phyloP scores from a whole-genome alignment of 305 asterid species.

The Petunia hybrid region DNA sequence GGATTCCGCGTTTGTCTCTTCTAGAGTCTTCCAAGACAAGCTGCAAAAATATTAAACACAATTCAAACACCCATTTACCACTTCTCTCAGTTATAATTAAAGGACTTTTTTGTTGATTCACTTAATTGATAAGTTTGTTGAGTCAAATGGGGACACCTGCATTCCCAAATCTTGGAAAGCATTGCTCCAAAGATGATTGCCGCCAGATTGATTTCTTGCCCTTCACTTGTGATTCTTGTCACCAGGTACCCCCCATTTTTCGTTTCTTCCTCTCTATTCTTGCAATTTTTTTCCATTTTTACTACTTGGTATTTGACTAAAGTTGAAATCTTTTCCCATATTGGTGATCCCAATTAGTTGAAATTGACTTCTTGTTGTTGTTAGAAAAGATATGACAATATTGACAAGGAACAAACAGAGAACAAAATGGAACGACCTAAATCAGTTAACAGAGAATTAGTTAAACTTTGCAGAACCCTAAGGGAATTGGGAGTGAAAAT shows the following conservation, averaged over 20 bases:
- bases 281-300: not conserved
- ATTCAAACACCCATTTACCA: not conserved
- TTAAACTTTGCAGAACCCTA: too few species aligned
- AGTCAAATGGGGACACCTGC: conserved; percentile 86
- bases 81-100: not conserved
- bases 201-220: conserved; percentile 94
- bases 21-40: too few species aligned
- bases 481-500: too few species aligned
- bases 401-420: too few species aligned
- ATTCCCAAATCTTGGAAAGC: conserved; percentile 84
- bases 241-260: conserved; percentile 48
- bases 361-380: too few species aligned
- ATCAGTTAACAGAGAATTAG: too few species aligned
- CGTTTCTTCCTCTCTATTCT: conserved; percentile 3
- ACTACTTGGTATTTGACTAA: not conserved
- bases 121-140: conserved; percentile 5
- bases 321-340: not conserved
- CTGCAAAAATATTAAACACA: too few species aligned
- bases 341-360: not conserved
- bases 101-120: not conserved
- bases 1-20: too few species aligned
- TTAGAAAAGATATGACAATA: too few species aligned
- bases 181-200: conserved; percentile 88
- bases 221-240: conserved; percentile 93
- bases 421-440: too few species aligned